Evolutionary conservation across 2,329 filamentous ascomycete species (phyloP).

Genomic region (Aspergillus ibericus): DNA sequence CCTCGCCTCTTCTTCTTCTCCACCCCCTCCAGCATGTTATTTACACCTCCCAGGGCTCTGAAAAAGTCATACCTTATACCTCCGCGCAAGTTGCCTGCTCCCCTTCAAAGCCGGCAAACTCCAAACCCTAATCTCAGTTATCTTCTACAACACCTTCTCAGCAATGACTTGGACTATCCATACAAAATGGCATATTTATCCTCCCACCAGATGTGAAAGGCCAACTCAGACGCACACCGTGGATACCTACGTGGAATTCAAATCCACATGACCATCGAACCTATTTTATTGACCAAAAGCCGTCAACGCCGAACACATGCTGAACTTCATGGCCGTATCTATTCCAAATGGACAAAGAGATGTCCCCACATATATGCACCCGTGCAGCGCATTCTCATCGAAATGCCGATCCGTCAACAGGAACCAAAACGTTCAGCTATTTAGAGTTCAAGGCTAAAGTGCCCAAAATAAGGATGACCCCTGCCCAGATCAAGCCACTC

Average conservation of each 20-base stretch:
- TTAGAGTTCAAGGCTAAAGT: conserved; percentile 42
- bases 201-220: too few species aligned
- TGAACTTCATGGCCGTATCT: conserved; percentile 62
- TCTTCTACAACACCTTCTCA: too few species aligned
- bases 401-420: conserved; percentile 50
- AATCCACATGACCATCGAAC: conserved; percentile 52
- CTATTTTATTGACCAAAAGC: conserved; percentile 53
- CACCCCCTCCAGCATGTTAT: too few species aligned
- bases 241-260: conserved; percentile 46
- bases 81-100: too few species aligned
- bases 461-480: conserved; percentile 3
- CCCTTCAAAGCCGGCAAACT: too few species aligned
- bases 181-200: too few species aligned
- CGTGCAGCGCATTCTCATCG: conserved; percentile 58
- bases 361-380: conserved; percentile 61
- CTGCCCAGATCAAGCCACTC: conserved; percentile 16
- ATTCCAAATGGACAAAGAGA: conserved; percentile 35
- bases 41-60: too few species aligned
- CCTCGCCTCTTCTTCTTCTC: too few species aligned
- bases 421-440: conserved; percentile 51
- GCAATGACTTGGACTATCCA: too few species aligned
- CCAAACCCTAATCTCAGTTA: too few species aligned
- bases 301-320: conserved; percentile 60
- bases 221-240: too few species aligned
- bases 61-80: too few species aligned